Evolutionary conservation across 1,139 yeast genomes (phyloP), one percentile per base, ranked within the genome.

Genomic region (Geotrichum restrictum): DNA sequence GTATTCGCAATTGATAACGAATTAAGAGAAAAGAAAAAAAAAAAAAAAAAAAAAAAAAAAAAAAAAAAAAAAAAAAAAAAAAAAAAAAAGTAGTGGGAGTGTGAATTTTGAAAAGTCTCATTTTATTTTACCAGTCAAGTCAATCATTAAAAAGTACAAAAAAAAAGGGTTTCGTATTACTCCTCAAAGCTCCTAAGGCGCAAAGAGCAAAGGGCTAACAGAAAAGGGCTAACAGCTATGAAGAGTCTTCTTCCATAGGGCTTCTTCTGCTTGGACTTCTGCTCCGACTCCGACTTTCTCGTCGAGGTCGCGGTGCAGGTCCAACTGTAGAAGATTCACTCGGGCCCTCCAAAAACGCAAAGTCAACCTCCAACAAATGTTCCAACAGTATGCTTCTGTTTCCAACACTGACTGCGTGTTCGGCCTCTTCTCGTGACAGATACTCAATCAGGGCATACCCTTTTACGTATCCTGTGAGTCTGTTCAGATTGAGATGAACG

Each of bases 401-500:
- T 1, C 65, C 69, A 8, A 62, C 67, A 1, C 52, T 47, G 2
- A 74, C 64, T 0, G 77, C 75, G 4, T 56, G 56, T 24, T 61
- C 56, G 1, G 76, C 77, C 36, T 73, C 75, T 4, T 62, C 68
- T 4, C 62, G 47, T 0, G 59, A 60, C 4, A 56, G 60, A 56
- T 66, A 74, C 56, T 74, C 77, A 4, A 74, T 56, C 31, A 75
- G 59, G 1, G 75, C 78, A 55, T 75, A 75, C 0, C 79, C 77
- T 57, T 71, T 73, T 22, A 66, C 75, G 53, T 68, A 74, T 5
- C 79, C 79, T 1, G 78, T 70, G 45, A 71, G 69, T 42, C 76
- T 65, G 54, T 75, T 78, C 4, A 74, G 59, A 52, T 75, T 75
- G 52, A 75, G 56, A 55, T 73, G 76, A 6, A 74, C 53, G 45